Percentiles rank a stretch among this genome's conserved stretches.
Conservation (phyloP, 257 asterid genomes). For the Primulina huaijiensis region DNA sequence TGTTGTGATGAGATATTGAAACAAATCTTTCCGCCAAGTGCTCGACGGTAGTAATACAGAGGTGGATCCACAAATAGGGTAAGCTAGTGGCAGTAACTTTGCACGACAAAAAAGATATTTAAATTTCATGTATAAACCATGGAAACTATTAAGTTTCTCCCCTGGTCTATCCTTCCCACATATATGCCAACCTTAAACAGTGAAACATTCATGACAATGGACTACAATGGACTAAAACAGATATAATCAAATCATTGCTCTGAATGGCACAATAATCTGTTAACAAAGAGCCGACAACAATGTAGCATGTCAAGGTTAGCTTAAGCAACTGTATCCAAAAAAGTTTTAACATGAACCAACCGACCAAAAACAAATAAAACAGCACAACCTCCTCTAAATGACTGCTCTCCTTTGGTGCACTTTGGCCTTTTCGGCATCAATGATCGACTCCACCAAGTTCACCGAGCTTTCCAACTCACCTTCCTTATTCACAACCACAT, state of each 20-base stretch:
- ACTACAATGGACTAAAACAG: not conserved
- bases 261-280: not conserved
- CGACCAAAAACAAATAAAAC: not conserved
- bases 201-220: not conserved
- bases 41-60: not conserved
- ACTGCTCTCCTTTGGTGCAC: conserved; percentile 58
- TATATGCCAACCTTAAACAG: not conserved
- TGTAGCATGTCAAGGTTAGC: not conserved
- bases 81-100: not conserved
- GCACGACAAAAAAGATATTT: not conserved
- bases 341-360: not conserved
- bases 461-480: conserved; percentile 83
- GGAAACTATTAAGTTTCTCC: not conserved
- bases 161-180: not conserved
- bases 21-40: not conserved
- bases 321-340: not conserved
- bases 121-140: not conserved
- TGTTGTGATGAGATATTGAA: too few species aligned
- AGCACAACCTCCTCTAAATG: conserved; percentile 31
- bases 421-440: conserved; percentile 93
- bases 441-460: conserved; percentile 66
- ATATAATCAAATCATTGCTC: not conserved
- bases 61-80: not conserved
- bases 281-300: not conserved
- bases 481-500: conserved; percentile 85